Percentiles rank a stretch among this genome's conserved stretches.
These are phyloP conservation scores for Xanthoparmelia taractica DNA, from an alignment of 495 filamentous ascomycete species.

Conservation along the genomic window DNA sequence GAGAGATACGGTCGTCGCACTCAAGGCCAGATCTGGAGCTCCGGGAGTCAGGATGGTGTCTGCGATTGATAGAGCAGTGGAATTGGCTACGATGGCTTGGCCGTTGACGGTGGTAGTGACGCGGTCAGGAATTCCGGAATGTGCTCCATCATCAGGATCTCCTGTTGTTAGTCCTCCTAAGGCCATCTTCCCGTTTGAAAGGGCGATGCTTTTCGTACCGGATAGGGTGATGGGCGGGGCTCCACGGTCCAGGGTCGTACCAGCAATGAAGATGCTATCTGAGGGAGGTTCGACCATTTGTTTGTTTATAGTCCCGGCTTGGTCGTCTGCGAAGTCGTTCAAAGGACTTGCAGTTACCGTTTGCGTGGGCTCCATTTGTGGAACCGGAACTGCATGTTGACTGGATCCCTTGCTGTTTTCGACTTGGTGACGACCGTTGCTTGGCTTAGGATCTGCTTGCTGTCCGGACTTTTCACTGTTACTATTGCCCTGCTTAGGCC, in stretches of 20 bases:
- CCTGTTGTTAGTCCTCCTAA: background rate
- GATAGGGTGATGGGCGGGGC: background rate
- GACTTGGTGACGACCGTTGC: background rate
- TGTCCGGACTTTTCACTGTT: background rate
- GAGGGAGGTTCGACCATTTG: background rate
- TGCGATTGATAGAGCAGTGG: background rate
- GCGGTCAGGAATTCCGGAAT: background rate
- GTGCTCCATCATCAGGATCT: background rate
- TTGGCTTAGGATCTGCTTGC: background rate
- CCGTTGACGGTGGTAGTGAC: background rate
- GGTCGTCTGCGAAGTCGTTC: background rate
- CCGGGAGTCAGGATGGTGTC: background rate
- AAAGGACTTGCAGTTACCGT: background rate
- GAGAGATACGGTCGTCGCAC: background rate
- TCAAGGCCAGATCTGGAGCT: background rate
- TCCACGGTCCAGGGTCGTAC: constrained; percentile 1
- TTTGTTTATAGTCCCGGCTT: background rate
- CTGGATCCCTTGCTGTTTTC: background rate
- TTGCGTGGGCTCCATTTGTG: background rate
- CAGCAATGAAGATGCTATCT: constrained; percentile 3
- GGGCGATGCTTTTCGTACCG: background rate
- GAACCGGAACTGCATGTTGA: background rate
- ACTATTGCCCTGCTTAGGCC: no score
- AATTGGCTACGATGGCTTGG: background rate
- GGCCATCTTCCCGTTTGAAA: background rate